Base-by-base conservation (phyloP, 2,329 filamentous ascomycete species). In the Verruconis gallopava region DNA sequence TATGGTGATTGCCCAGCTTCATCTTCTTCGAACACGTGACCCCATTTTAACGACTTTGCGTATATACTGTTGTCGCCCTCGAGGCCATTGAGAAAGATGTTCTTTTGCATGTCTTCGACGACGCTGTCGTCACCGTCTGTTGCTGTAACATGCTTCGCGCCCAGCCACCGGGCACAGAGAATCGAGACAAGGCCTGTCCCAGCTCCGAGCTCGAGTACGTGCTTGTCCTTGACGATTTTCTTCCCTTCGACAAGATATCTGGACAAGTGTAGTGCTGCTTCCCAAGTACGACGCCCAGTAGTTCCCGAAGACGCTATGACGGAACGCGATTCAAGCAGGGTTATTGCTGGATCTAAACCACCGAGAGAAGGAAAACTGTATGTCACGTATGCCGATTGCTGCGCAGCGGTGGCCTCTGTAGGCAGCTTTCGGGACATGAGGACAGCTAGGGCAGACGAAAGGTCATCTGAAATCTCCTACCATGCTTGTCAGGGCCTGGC, bases 391-490 rank as follows among this genome's bases (percentile, higher is more conserved):
- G 75, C 75, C 55, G 81, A 81, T 52, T 77, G 72, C 60, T 88
- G 84, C 18, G 75, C 81, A 43, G 78, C 73, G 30, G 69, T 64
- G 19, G 71, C 57, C 54, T 85, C 77, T 15, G 77, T 69, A n/a
- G 73, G 76, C 13, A 81, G 61, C 13, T 76, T 73, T 21, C 71
- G 67, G 15, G 71, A 67, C 44, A 93, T 68, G 18, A 91, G 68
- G 46, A 67, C 60, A 42, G 79, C 75, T 50, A 93, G 70, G 28
- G 69, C 66, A 43, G 68, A 67, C 72, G 89, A 83, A 52, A 95
- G 72, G 58, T 80, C 71, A 60, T 93, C 84, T 47, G 81, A 85
- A 37, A 94, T 78, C 58, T 81, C 85, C 88, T 95, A 62, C n/a
- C n/a, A n/a, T n/a, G n/a, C n/a, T n/a, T n/a, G n/a, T n/a, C n/a